A percentile compares a stretch with the other conserved stretches of the same genome.
phyloP scores from a whole-genome alignment of 2,329 filamentous ascomycete species.

The Chaetomium sp. region DNA sequence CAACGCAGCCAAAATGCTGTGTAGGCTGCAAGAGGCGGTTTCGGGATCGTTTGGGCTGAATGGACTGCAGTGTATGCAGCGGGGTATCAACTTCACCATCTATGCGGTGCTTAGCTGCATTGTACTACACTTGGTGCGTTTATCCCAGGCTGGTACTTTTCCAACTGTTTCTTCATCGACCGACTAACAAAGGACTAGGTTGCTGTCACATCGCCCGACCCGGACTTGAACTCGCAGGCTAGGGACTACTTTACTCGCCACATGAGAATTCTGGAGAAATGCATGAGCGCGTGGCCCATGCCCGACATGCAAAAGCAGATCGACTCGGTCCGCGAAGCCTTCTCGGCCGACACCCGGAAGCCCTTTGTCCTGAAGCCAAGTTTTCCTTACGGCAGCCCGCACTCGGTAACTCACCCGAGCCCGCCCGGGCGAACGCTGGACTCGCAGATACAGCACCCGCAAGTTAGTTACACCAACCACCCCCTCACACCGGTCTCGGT shows the following conservation, averaged over 20 bases:
- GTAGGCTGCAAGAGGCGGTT: conserved; percentile 78
- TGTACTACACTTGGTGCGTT: conserved; percentile 81
- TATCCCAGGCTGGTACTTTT: background rate
- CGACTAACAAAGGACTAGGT: conserved; percentile 49
- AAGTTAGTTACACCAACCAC: conserved; percentile 67
- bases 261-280: conserved; percentile 87
- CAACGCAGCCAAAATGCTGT: conserved; percentile 75
- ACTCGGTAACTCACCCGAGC: conserved; percentile 55
- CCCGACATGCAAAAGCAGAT: conserved; percentile 87
- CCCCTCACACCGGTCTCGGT: conserved; percentile 75
- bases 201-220: conserved; percentile 87
- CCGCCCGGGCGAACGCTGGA: conserved; percentile 53
- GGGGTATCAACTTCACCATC: conserved; percentile 93
- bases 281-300: conserved; percentile 77
- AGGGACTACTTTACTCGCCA: conserved; percentile 86
- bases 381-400: conserved; percentile 81
- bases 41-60: conserved; percentile 68
- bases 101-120: conserved; percentile 87
- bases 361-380: conserved; percentile 83
- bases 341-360: conserved; percentile 77
- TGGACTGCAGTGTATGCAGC: conserved; percentile 84
- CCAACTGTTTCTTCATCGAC: background rate
- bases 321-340: conserved; percentile 80
- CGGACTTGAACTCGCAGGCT: conserved; percentile 76
- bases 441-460: conserved; percentile 43